phyloP scores from a whole-genome alignment of 2,329 filamentous ascomycete species.

The Colletotrichum chlorophyti region DNA sequence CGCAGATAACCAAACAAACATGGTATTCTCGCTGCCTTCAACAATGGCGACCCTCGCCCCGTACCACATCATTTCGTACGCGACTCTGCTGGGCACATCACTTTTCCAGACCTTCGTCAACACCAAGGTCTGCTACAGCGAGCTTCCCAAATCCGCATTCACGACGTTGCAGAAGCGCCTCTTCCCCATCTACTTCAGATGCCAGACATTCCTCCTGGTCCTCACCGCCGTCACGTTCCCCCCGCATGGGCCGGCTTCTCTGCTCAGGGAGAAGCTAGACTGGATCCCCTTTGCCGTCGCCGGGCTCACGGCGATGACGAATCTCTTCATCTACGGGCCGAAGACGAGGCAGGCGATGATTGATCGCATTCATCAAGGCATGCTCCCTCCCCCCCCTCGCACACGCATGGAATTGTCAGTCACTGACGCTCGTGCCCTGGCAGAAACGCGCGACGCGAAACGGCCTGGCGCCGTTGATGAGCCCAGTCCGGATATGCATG shows the following conservation, averaged over 20 bases:
- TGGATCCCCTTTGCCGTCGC: constrained; percentile 44
- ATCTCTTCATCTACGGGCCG: constrained; percentile 45
- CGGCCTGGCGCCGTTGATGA: constrained; percentile 13
- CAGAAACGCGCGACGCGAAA: constrained; percentile 31
- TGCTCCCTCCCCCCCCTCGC: not conserved
- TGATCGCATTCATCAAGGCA: constrained; percentile 40
- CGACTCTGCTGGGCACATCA: constrained; percentile 45
- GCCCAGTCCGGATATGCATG: constrained; percentile 34
- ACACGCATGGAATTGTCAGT: no score
- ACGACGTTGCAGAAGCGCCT: constrained; percentile 46
- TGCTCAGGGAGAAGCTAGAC: constrained; percentile 36
- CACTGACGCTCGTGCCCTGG: not conserved
- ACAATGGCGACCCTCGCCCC: constrained; percentile 33
- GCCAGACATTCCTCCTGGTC: constrained; percentile 42
- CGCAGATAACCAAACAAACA: not conserved
- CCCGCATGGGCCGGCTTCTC: constrained; percentile 36
- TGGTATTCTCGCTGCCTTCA: not conserved
- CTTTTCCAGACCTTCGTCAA: constrained; percentile 48
- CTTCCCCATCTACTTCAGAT: constrained; percentile 49
- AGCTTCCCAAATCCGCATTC: constrained; percentile 44
- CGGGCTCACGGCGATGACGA: constrained; percentile 38
- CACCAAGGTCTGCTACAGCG: constrained; percentile 42
- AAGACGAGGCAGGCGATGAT: constrained; percentile 41
- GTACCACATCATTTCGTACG: constrained; percentile 46
- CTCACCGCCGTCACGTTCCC: constrained; percentile 43